phyloP scores from a whole-genome alignment of 768 basidiomycete species.

The Clavaria fumosa region DNA sequence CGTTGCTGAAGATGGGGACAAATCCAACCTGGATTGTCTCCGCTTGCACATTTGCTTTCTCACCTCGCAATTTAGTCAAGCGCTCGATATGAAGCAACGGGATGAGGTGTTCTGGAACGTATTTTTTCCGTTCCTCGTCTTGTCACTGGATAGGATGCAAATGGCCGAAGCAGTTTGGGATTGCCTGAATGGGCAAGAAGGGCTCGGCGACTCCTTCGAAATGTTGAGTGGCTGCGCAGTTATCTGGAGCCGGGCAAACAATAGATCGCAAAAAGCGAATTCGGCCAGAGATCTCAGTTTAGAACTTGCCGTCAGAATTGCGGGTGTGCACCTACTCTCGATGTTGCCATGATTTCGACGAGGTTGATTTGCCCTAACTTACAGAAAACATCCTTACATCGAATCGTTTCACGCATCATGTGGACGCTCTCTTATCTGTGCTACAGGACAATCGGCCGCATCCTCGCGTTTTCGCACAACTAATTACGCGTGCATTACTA shows the following conservation, averaged over 20 bases:
- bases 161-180: conserved; percentile 58
- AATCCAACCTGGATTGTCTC: conserved; percentile 36
- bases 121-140: conserved; percentile 62
- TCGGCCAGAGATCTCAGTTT: conserved; percentile 38
- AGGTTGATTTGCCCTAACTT: neutral
- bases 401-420: conserved; percentile 24
- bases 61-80: conserved; percentile 26
- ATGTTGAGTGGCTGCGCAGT: conserved; percentile 43
- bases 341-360: conserved; percentile 1
- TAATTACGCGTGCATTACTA: conserved; percentile 51
- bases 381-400: conserved; percentile 54
- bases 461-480: conserved; percentile 39
- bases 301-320: conserved; percentile 42
- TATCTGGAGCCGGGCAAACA: conserved; percentile 22
- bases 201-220: conserved; percentile 17
- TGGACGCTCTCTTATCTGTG: conserved; percentile 35
- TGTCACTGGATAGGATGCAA: conserved; percentile 55
- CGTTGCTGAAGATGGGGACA: conserved; percentile 21
- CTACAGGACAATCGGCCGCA: conserved; percentile 35
- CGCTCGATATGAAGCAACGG: conserved; percentile 13
- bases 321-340: conserved; percentile 29
- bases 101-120: conserved; percentile 32
- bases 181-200: conserved; percentile 18
- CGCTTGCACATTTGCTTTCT: conserved; percentile 46
- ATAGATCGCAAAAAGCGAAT: conserved; percentile 19